Evolutionary conservation across 1,139 yeast genomes (phyloP), one percentile per base, ranked within the genome.

Genomic region (Pichia cactophila): DNA sequence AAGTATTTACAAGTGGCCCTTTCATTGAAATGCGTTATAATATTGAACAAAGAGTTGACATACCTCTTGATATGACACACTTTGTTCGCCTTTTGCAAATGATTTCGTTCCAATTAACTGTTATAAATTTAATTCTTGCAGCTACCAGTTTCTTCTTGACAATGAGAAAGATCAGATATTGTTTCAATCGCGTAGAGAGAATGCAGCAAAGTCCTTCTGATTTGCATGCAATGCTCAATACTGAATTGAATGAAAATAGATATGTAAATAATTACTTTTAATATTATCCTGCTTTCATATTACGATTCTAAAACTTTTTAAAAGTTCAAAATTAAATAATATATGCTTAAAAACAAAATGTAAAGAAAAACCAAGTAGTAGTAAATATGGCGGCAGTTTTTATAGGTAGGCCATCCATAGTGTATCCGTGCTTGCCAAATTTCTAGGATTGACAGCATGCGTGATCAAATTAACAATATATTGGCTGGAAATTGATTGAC

Each of bases 381-480:
- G 9, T 11, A 28, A 28, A 28, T 28, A 11, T 3, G 6, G 6
- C 11, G 6, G 37, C 33, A 14, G 39, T 41, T 39, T 16, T 48
- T 69, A 85, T 58, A 90, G 77, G 71, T 89, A 92, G 1, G 98
- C 95, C 96, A 92, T 89, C 94, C 96, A 92, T 55, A 88, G 75
- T 33, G 90, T 84, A 61, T 94, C 98, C 20, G 96, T 86, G 53
- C 89, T 82, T 14, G 97, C 97, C 63, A 94, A 72, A 61, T 88
- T 88, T 60, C 96, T 80, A 35, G 98, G 97, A 63, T 90, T 92
- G 14, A 92, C 98, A 5, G 99, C 97, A 62, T 87, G 94, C 4
- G 96, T 85, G 49, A 94, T 88, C 63, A 92, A 77, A 59, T 92
- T 97, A 58, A 92, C 77, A 36, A 90, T 88, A 54, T 87, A 85